Evolutionary conservation across 768 basidiomycete species (phyloP), one percentile per base, ranked within the genome.

Genomic region (Mycena galopus): DNA sequence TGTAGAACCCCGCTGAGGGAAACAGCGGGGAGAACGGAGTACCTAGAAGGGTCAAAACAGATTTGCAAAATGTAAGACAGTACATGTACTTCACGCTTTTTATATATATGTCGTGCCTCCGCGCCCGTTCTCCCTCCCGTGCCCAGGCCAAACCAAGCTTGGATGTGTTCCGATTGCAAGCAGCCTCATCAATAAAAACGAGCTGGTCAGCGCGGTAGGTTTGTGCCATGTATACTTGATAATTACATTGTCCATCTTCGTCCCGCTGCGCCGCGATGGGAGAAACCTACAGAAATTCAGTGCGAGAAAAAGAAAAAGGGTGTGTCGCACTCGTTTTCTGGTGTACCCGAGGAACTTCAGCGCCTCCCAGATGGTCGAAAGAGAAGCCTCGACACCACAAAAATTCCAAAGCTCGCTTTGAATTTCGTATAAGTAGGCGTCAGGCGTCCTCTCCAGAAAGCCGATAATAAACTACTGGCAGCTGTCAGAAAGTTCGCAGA

Each of bases 401-500:
- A 27, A 9, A n/a, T 64, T 39, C n/a, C 55, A 29, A 39, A 76
- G 33, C 25, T 60, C 32, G n/a, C 44, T 56, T 25, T 65, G 60
- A 32, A 76, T 23, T 62, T 76, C 72, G 55, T 67, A n/a, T 27
- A 76, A 60, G 59, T 73, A 73, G 3, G 66, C 50, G 44, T 76
- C 69, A 9, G 63, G 35, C 7, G 51, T 65, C 12, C 63, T 35
- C 8, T 37, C 8, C 1, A 65, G 6, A 9, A 65, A 42, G n/a
- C 65, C 55, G 17, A 66, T 16, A 4, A 66, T 3, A 14, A 56
- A 65, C 64, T 56, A 37, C 5, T 6, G 29, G 23, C 12, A 65
- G 3, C 4, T 2, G 33, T n/a, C 6, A 35, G 16, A 2, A 25
- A n/a, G 1, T 4, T 21, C 9, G 29, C 3, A 19, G 10, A 5